Conservation (phyloP, 140 eudicot species). For the Stevia rebaudiana region DNA sequence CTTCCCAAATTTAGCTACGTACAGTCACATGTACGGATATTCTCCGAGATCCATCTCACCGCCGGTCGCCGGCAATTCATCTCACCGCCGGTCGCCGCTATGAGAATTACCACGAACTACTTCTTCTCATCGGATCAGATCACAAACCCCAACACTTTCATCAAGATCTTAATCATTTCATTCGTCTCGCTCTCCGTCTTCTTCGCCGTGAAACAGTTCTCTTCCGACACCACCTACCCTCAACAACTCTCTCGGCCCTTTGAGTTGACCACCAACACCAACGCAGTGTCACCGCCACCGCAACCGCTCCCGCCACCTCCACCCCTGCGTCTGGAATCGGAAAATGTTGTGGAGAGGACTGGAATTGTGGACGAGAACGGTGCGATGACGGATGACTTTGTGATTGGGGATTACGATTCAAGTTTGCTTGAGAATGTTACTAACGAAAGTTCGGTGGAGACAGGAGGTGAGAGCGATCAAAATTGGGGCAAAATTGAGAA, state of each 20-base stretch:
- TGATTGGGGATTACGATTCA: slow-evolving; percentile 69
- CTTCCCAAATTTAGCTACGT: too few relatives aligned
- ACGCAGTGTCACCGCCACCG: slow-evolving; percentile 15
- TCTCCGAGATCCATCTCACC: not conserved
- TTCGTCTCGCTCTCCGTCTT: slow-evolving; percentile 46
- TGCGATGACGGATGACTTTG: slow-evolving; percentile 58
- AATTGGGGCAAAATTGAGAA: slow-evolving; percentile 31
- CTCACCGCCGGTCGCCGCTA: slow-evolving; percentile 24
- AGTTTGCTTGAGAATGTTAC: slow-evolving; percentile 34
- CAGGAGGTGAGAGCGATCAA: slow-evolving; percentile 15
- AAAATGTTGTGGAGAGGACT: slow-evolving; percentile 43
- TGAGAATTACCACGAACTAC: slow-evolving; percentile 29
- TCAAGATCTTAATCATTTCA: slow-evolving; percentile 38
- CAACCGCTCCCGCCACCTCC: slow-evolving; percentile 29
- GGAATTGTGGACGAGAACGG: slow-evolving; percentile 76
- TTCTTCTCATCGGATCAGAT: slow-evolving; percentile 22
- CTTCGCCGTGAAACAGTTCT: slow-evolving; percentile 42
- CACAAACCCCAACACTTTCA: slow-evolving; percentile 28
- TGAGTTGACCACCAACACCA: slow-evolving; percentile 17
- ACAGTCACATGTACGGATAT: slow-evolving; percentile 1
- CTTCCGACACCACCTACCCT: slow-evolving; percentile 22
- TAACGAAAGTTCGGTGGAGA: slow-evolving; percentile 31
- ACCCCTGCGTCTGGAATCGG: slow-evolving; percentile 28
- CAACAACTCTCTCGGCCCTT: slow-evolving; percentile 17
- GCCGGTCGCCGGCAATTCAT: slow-evolving; percentile 9